phyloP scores from a whole-genome alignment of 2,329 filamentous ascomycete genomes.

The Colletotrichum echinochloae region DNA sequence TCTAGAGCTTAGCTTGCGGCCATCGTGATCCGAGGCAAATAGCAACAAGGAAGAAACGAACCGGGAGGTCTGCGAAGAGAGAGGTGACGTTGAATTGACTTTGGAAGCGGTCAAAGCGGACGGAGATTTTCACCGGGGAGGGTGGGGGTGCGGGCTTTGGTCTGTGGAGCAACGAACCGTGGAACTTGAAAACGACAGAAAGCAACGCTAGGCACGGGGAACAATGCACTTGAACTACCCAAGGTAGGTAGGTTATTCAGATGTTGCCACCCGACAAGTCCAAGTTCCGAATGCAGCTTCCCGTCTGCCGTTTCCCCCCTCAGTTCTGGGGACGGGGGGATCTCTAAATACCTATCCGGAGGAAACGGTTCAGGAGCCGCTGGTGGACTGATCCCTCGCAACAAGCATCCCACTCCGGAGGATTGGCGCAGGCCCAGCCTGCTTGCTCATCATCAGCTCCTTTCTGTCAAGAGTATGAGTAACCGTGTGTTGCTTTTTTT shows the following conservation, averaged over 20 bases:
- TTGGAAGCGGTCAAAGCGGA: constrained; percentile 9
- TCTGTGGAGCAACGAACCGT: neutral
- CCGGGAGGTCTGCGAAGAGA: neutral
- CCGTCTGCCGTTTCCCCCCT: no score
- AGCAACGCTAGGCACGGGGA: neutral
- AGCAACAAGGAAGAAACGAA: neutral
- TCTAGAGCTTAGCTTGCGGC: no score
- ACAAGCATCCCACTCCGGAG: neutral
- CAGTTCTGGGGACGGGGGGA: neutral
- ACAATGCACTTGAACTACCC: neutral
- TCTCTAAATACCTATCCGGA: neutral
- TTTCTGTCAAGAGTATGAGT: neutral
- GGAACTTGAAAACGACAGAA: neutral
- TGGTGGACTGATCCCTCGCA: neutral
- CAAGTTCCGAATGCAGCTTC: neutral
- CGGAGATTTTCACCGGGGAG: neutral
- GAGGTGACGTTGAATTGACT: constrained; percentile 3
- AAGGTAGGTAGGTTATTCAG: no score
- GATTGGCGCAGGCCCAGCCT: neutral
- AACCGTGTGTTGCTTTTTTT: neutral
- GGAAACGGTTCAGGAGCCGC: no score
- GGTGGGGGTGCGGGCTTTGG: neutral
- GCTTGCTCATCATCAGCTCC: neutral
- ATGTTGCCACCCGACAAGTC: neutral
- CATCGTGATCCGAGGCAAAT: no score